These are phyloP conservation scores for Salvia rosmarinus DNA, from an alignment of 257 asterid genomes.

Conservation along the genomic window DNA sequence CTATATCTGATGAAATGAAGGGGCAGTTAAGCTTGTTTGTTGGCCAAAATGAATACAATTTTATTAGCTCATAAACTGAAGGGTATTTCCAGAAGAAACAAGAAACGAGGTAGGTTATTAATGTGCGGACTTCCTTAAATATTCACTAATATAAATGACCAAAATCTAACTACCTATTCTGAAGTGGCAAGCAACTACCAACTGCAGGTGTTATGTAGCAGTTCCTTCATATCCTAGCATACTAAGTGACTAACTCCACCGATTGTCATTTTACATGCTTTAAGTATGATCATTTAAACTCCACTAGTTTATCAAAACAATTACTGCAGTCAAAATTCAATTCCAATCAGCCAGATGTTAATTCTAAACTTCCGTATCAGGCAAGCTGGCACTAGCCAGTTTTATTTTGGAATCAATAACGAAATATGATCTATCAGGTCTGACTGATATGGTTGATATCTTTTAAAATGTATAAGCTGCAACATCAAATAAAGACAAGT, in stretches of 20 bases:
- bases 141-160: not conserved
- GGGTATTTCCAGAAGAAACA: not conserved
- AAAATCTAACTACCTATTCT: not conserved
- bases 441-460: not conserved
- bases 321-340: not conserved
- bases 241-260: not conserved
- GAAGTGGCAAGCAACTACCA: not conserved
- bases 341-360: not conserved
- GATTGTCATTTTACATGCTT: not conserved
- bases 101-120: slow-evolving; percentile 2
- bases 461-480: not conserved
- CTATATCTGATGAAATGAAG: slow-evolving; percentile 5
- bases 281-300: slow-evolving; percentile 7
- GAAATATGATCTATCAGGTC: not conserved
- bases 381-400: not conserved
- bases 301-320: not conserved
- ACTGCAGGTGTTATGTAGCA: not conserved
- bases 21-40: not conserved
- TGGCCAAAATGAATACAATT: not conserved
- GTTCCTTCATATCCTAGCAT: slow-evolving; percentile 5
- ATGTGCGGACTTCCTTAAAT: too few relatives aligned
- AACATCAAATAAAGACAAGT: slow-evolving; percentile 6
- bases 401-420: slow-evolving; percentile 1
- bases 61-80: not conserved
- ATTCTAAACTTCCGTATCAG: not conserved